Conservation (phyloP, 208 protist species). For the Leishmania amazonensis region DNA sequence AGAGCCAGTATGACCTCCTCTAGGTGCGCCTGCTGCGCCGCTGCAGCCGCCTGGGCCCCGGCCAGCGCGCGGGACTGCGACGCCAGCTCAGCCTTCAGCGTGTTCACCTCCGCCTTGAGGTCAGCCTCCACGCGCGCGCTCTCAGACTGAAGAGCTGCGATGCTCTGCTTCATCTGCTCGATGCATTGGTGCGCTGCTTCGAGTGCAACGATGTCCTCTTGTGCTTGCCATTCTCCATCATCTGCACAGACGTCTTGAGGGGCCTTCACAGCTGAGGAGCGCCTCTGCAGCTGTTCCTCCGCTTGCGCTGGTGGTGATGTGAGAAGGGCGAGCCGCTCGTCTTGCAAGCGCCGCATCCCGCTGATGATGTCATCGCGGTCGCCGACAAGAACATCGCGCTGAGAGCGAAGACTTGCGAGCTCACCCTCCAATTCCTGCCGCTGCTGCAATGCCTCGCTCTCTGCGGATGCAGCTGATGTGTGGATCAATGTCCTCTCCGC, state of each 20-base stretch:
- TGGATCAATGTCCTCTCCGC: not conserved
- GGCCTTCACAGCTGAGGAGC: not conserved
- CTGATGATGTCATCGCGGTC: slow-evolving; percentile 9
- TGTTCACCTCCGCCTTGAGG: not conserved
- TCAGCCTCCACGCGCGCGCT: not conserved
- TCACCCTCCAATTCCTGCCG: slow-evolving; percentile 10
- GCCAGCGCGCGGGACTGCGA: not conserved
- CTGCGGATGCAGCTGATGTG: not conserved
- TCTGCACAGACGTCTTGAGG: not conserved
- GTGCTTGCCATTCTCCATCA: not conserved
- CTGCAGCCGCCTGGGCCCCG: not conserved
- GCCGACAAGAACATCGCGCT: slow-evolving; percentile 3
- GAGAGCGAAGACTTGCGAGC: slow-evolving; percentile 9
- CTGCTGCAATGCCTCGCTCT: not conserved
- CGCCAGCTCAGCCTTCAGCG: slow-evolving; percentile 9
- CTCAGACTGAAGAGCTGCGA: slow-evolving; percentile 7
- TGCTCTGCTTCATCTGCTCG: slow-evolving; percentile 13
- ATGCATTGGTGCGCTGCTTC: slow-evolving; percentile 16
- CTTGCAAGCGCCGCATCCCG: slow-evolving; percentile 15
- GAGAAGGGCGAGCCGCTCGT: not conserved
- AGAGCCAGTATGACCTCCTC: slow-evolving; percentile 23
- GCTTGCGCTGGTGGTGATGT: not conserved
- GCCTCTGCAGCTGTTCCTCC: not conserved
- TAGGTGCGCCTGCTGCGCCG: not conserved
- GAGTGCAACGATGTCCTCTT: slow-evolving; percentile 1